These are phyloP conservation scores for Scheffersomyces stambukii DNA, from an alignment of 1,139 yeast genomes.

Conservation along the genomic window DNA sequence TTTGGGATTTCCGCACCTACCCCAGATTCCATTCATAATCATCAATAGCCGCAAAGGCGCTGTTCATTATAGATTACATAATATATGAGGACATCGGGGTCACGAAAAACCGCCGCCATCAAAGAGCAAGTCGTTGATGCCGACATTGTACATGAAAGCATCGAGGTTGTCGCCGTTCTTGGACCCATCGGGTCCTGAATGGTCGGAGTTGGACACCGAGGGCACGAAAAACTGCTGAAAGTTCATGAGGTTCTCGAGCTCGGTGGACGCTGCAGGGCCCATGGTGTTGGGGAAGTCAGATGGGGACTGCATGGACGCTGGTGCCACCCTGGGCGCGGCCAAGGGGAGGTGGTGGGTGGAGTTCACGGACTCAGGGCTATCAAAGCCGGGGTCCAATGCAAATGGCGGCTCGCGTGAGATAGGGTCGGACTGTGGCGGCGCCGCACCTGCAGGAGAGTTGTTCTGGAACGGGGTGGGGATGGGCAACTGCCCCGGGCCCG, in stretches of 20 bases:
- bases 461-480: too few species aligned
- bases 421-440: background rate
- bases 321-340: slow-evolving; percentile 2
- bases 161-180: slow-evolving; percentile 10
- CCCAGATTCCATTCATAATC: too few species aligned
- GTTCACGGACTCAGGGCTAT: slow-evolving; percentile 3
- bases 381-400: background rate
- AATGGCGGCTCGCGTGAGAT: slow-evolving; percentile 2
- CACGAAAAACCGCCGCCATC: slow-evolving; percentile 10
- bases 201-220: slow-evolving; percentile 7
- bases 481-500: too few species aligned
- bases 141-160: slow-evolving; percentile 17
- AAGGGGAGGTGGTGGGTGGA: slow-evolving; percentile 2
- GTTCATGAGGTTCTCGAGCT: slow-evolving; percentile 15
- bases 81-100: too few species aligned
- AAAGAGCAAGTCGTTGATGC: slow-evolving; percentile 18
- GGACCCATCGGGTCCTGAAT: background rate
- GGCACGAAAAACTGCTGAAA: slow-evolving; percentile 19
- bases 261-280: slow-evolving; percentile 6
- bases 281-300: slow-evolving; percentile 4
- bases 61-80: too few species aligned
- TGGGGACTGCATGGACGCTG: slow-evolving; percentile 4
- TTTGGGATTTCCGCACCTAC: too few species aligned
- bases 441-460: background rate
- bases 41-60: too few species aligned